Conservation (phyloP, 129 eudicot species). For the Chrysanthemum lavandulifolium region DNA sequence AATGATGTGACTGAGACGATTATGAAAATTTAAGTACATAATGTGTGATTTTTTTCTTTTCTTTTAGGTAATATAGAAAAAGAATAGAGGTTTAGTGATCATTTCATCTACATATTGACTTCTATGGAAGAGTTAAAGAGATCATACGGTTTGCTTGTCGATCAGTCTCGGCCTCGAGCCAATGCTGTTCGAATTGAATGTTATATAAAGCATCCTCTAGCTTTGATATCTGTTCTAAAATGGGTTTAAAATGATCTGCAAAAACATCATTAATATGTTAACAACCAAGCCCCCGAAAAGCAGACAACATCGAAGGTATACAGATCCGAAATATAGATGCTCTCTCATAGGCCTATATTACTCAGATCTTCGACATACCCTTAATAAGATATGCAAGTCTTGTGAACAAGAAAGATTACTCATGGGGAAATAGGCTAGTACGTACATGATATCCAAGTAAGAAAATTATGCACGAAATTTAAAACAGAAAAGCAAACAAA, state of each 20-base stretch:
- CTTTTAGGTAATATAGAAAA: not conserved
- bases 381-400: conserved; percentile 4
- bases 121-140: not conserved
- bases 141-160: conserved; percentile 72
- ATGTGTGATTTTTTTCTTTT: too few relatives aligned
- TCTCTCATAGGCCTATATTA: too few relatives aligned
- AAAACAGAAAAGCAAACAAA: too few relatives aligned
- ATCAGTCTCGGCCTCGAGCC: conserved; percentile 88
- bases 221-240: conserved; percentile 67
- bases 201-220: conserved; percentile 66
- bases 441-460: not conserved
- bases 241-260: conserved; percentile 87
- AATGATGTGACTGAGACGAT: not conserved
- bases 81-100: not conserved
- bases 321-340: too few relatives aligned
- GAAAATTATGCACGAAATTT: not conserved
- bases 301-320: not conserved
- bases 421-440: not conserved
- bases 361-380: not conserved
- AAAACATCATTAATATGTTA: not conserved
- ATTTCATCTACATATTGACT: not conserved
- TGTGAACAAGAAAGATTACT: not conserved
- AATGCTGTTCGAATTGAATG: conserved; percentile 83
- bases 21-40: not conserved
- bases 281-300: not conserved